Conservation (phyloP, 768 basidiomycete species). For the Tylopilus intermedius region DNA sequence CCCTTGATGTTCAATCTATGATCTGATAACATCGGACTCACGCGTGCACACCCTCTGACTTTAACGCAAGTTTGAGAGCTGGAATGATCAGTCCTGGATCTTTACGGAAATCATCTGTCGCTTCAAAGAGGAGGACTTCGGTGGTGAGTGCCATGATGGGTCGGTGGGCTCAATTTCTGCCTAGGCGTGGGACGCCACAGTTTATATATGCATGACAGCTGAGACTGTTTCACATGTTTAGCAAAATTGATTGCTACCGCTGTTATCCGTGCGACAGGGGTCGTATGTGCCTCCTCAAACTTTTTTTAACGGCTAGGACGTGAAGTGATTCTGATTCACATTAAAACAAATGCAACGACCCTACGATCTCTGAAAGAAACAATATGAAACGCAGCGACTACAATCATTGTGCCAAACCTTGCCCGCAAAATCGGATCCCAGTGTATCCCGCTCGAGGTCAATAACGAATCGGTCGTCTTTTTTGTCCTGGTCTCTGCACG, state of each 20-base stretch:
- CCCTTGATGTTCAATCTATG: not conserved
- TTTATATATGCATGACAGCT: not conserved
- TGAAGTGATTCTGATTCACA: no score
- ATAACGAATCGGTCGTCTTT: no score
- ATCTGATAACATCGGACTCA: constrained; percentile 8
- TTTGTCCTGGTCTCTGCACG: no score
- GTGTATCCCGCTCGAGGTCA: no score
- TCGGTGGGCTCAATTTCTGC: not conserved
- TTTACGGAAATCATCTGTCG: constrained; percentile 6
- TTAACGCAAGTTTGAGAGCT: constrained; percentile 9
- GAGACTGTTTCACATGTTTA: not conserved
- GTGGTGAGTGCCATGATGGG: constrained; percentile 14
- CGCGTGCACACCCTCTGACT: constrained; percentile 9
- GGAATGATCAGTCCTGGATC: not conserved
- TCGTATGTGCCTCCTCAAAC: no score
- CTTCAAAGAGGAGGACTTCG: constrained; percentile 20
- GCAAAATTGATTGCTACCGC: not conserved
- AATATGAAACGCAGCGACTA: no score
- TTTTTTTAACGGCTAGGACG: no score
- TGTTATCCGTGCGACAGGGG: not conserved
- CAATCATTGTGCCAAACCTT: no score
- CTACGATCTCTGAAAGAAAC: no score
- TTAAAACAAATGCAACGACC: no score
- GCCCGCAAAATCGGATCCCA: no score
- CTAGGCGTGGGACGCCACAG: not conserved